A percentile compares a stretch with the other conserved stretches of the same genome.
These are phyloP conservation scores for Kregervanrija delftensis DNA, from an alignment of 805 yeast genomes.

Conservation along the genomic window DNA sequence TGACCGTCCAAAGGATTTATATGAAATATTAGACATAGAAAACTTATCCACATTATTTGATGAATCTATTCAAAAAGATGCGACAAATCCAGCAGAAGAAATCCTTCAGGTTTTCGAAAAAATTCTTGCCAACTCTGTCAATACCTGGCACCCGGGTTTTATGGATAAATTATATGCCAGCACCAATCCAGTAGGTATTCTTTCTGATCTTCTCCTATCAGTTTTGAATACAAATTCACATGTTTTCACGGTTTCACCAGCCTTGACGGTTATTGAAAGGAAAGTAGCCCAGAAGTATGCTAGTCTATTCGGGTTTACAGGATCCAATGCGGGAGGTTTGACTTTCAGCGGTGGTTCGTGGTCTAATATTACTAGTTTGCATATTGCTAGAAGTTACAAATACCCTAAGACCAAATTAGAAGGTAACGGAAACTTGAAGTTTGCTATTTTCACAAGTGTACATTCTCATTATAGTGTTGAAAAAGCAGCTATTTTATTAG, in stretches of 20 bases:
- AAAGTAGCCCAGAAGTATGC: conserved; percentile 65
- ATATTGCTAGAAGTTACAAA: conserved; percentile 60
- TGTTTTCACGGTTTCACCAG: conserved; percentile 81
- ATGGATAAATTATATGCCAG: conserved; percentile 79
- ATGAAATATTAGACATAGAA: conserved; percentile 28
- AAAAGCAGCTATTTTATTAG: conserved; percentile 72
- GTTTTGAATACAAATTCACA: conserved; percentile 77
- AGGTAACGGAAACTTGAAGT: conserved; percentile 48
- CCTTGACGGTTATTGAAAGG: conserved; percentile 68
- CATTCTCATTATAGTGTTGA: conserved; percentile 79
- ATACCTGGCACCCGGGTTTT: conserved; percentile 85
- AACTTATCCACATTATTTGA: conserved; percentile 21
- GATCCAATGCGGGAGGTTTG: conserved; percentile 63
- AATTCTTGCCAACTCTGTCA: conserved; percentile 60
- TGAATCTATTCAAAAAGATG: conserved; percentile 13
- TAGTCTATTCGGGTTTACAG: conserved; percentile 48
- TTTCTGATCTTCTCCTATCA: conserved; percentile 63
- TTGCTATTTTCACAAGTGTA: conserved; percentile 63
- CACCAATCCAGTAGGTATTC: conserved; percentile 79
- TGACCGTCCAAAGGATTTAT: conserved; percentile 42
- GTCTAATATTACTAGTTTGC: conserved; percentile 75
- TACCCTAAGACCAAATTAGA: conserved; percentile 62
- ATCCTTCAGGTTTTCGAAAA: conserved; percentile 45
- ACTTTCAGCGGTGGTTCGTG: conserved; percentile 87
- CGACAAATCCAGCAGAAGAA: conserved; percentile 24